Base-by-base conservation (phyloP, 2,329 filamentous ascomycete species). In the Hypoxylon sp. region DNA sequence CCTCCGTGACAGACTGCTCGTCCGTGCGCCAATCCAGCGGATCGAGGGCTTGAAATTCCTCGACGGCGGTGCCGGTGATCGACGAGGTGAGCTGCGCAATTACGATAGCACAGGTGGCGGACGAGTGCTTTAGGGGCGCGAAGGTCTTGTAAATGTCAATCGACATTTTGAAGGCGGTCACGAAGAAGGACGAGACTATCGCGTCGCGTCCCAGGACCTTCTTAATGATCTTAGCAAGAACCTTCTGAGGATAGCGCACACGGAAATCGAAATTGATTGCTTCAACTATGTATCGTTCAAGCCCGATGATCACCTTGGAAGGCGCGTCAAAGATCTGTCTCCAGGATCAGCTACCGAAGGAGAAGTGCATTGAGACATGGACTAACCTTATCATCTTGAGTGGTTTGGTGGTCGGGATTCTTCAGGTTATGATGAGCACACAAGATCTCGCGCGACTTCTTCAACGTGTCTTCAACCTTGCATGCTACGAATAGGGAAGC, bases 391-490 rank as follows among this genome's bases (percentile, higher is more conserved):
- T 97, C 93, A 77, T 98, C 94, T 3, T 91, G 87, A 17, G 90
- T 90, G 37, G 76, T 91, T 78, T 78, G 93, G 84, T 77, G 91
- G 76, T 79, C 89, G 69, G 72, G 86, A 74, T 79, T 86, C 78
- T 93, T 95, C 37, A 97, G 81, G 74, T 97, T 97, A 79, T 94
- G 93, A 22, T 92, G 90, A 0, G 94, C 93, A 61, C 93, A 96
- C 15, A 98, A 83, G 64, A 99, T 96, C 67, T 99, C 95, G 60
- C 87, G 89, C 3, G 93, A 97, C 81, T 98, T 98, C 80, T 99
- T 99, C 69, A 97, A 86, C 0, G 95, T 99, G 77, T 99, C 95
- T 78, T 99, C 95, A 47, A 96, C 93, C 80, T 99, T 99, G 83
- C 94, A 98, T 2, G 94, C 94, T 2, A 94, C 91, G 73, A 98